phyloP scores from a whole-genome alignment of 345 rosid genomes.

The Eutrema heterophyllum region DNA sequence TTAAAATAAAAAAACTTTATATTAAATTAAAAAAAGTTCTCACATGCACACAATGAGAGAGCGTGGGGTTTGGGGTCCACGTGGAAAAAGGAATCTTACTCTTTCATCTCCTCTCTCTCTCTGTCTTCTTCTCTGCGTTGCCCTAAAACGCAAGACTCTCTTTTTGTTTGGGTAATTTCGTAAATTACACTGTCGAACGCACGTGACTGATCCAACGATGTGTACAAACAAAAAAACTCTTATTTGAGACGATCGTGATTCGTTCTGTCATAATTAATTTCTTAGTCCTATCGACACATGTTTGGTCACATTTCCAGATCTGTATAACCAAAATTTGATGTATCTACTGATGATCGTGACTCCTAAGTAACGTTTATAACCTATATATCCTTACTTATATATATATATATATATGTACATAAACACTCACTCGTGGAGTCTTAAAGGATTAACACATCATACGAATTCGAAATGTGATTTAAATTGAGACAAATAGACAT shows the following conservation, averaged over 20 bases:
- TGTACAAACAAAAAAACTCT: not conserved
- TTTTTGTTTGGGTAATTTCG: not conserved
- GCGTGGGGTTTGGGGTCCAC: slow-evolving; percentile 36
- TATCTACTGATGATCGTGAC: slow-evolving; percentile 17
- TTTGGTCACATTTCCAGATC: slow-evolving; percentile 26
- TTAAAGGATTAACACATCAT: not conserved
- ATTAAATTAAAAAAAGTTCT: slow-evolving; percentile 7
- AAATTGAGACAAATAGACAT: not conserved
- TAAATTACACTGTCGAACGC: not conserved
- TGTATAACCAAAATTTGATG: slow-evolving; percentile 7
- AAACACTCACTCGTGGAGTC: not conserved
- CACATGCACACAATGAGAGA: slow-evolving; percentile 36
- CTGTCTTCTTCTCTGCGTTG: slow-evolving; percentile 22
- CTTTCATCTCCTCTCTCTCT: slow-evolving; percentile 2
- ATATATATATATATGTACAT: not conserved
- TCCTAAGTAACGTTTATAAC: not conserved
- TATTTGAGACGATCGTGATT: slow-evolving; percentile 1
- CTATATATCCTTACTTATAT: not conserved
- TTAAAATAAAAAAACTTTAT: not conserved
- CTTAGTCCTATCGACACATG: slow-evolving; percentile 28
- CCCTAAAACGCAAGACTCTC: slow-evolving; percentile 27
- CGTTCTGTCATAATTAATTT: slow-evolving; percentile 7
- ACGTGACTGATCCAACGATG: slow-evolving; percentile 26
- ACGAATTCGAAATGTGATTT: not conserved
- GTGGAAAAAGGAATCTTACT: slow-evolving; percentile 30